Evolutionary conservation across 257 asterid genomes (phyloP), one percentile per base, ranked within the genome.

Genomic region (Nicotiana obtusifolia): DNA sequence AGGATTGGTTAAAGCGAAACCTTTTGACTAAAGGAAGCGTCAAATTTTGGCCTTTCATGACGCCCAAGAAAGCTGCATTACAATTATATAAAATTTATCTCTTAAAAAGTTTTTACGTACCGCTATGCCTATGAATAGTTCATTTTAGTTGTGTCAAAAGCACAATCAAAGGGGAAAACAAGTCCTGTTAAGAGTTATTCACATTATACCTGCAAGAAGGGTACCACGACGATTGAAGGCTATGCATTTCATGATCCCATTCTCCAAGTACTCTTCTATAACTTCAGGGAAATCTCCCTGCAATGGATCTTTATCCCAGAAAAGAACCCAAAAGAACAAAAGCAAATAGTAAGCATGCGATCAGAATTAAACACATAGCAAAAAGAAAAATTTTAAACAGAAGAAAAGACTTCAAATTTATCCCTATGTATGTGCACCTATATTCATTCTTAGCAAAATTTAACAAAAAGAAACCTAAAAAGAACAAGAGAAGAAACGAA

Each of bases 241-340:
- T 35, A 92, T 86, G 81, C 97, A 93, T 82, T 94, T 94, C 89
- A 90, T 91, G 33, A 87, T 78, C 30, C 98, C 97, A 84, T 91
- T 89, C 85, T 94, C 97, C 94, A 94, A 78, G 87, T 85, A 94
- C 92, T 94, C 97, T 85, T 93, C 98, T 86, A 93, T 93, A 65
- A 93, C 97, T 84, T 94, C 97, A 14, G 97, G 98, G 59, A 94
- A 93, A 86, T 90, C 98, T 47, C 97, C 98, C 91, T 94, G 98
- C 30, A 94, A 80, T 66, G 98, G 97, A 87, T 94, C 98, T 94
- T 81, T 69, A 86, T 64, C 73, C 66, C 80, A 84, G 68, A 28
- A 60, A 56, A 61, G 61, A 10, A 60, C 7, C 54, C 82, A 56
- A 77, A 54, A 76, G 3, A 24, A 35, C 65, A 57, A 5, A 37